Evolutionary conservation across 2,329 filamentous ascomycete genomes (phyloP).

Genomic region (Claviceps lovelessii): DNA sequence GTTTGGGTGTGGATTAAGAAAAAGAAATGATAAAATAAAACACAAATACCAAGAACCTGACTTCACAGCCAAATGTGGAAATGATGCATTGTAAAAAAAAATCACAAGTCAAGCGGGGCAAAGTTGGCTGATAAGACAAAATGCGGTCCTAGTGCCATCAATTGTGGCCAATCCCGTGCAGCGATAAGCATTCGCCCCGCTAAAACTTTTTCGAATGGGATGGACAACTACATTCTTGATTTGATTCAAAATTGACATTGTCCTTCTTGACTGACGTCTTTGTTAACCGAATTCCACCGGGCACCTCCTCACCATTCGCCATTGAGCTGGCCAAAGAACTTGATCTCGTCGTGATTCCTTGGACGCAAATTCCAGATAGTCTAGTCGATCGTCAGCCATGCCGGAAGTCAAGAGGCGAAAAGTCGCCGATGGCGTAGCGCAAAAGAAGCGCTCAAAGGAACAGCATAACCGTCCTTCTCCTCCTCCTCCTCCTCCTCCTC

Average conservation of each 20-base stretch:
- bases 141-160: neutral
- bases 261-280: neutral
- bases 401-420: slow-evolving; percentile 28
- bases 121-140: slow-evolving; percentile 15
- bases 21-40: too few species aligned
- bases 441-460: slow-evolving; percentile 7
- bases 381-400: slow-evolving; percentile 12
- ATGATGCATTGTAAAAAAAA: slow-evolving; percentile 19
- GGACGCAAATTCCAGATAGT: too few species aligned
- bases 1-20: neutral
- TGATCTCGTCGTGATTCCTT: too few species aligned
- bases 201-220: slow-evolving; percentile 15
- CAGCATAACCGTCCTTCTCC: neutral
- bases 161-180: neutral
- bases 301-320: neutral
- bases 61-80: neutral
- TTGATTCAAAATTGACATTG: neutral
- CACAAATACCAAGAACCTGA: too few species aligned
- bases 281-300: too few species aligned
- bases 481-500: neutral
- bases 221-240: neutral
- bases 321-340: neutral
- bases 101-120: slow-evolving; percentile 14
- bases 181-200: slow-evolving; percentile 16
- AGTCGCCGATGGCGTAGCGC: slow-evolving; percentile 17